Evolutionary conservation across 2,329 filamentous ascomycete genomes (phyloP).

Genomic region (Alternaria tenuissima): DNA sequence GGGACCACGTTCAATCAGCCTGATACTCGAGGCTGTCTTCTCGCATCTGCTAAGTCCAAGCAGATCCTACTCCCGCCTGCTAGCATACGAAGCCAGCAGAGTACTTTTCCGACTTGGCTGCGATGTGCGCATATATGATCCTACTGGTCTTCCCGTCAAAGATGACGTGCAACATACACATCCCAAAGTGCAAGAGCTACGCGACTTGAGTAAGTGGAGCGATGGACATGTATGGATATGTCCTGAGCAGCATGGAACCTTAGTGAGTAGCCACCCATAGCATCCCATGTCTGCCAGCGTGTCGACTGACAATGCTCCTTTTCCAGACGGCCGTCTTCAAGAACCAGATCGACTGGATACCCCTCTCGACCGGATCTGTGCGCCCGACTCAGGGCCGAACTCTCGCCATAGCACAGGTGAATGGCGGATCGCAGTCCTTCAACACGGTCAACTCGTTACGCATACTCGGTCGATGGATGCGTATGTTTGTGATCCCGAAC

Average conservation of each 20-base stretch:
- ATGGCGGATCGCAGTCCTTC: constrained; percentile 71
- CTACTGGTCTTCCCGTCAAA: constrained; percentile 67
- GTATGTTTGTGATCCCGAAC: constrained; percentile 73
- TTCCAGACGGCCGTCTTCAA: constrained; percentile 70
- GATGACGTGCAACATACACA: constrained; percentile 67
- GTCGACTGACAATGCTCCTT: neutral
- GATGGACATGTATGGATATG: constrained; percentile 73
- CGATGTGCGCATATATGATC: constrained; percentile 71
- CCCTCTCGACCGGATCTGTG: constrained; percentile 67
- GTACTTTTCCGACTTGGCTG: constrained; percentile 71
- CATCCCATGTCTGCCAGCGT: no score
- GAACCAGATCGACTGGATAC: constrained; percentile 76
- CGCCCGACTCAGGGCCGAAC: constrained; percentile 73
- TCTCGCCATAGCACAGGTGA: constrained; percentile 68
- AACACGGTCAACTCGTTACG: constrained; percentile 73
- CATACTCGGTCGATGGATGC: constrained; percentile 73
- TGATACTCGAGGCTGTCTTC: neutral
- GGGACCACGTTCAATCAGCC: neutral
- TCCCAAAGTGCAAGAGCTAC: constrained; percentile 69
- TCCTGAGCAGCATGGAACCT: constrained; percentile 72
- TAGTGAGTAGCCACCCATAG: constrained; percentile 51
- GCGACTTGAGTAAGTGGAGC: constrained; percentile 68
- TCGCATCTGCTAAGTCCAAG: neutral
- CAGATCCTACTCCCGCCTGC: constrained; percentile 67
- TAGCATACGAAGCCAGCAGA: constrained; percentile 67